Evolutionary conservation across 2,329 filamentous ascomycete genomes (phyloP).

Genomic region (Ascochyta rabiei): DNA sequence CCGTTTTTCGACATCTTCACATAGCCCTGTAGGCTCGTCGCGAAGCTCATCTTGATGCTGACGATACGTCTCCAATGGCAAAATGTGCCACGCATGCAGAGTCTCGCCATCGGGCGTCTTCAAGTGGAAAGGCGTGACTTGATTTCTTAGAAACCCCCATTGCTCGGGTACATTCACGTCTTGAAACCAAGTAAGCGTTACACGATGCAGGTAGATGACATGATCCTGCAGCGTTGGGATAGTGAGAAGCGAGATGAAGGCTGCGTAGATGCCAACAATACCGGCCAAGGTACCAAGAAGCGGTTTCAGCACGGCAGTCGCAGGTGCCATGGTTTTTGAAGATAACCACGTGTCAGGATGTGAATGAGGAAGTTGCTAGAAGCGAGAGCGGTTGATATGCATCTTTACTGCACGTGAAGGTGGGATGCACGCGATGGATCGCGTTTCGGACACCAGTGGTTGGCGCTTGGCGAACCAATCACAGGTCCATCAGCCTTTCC

Average conservation of each 20-base stretch:
- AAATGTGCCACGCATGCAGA: conserved; percentile 58
- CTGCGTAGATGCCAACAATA: conserved; percentile 46
- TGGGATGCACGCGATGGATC: background rate
- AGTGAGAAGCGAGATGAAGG: conserved; percentile 55
- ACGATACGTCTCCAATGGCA: conserved; percentile 55
- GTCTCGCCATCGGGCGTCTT: conserved; percentile 49
- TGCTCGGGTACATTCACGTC: conserved; percentile 56
- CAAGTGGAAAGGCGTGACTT: conserved; percentile 58
- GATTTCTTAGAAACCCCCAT: conserved; percentile 57
- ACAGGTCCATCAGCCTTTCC: background rate
- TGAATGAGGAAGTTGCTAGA: background rate
- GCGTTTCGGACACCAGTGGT: conserved; percentile 8
- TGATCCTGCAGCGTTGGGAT: conserved; percentile 59
- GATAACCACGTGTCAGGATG: background rate
- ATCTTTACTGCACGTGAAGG: background rate
- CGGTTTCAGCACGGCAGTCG: conserved; percentile 25
- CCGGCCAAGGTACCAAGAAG: conserved; percentile 29
- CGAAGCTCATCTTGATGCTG: conserved; percentile 51
- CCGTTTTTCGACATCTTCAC: conserved; percentile 61
- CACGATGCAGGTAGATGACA: conserved; percentile 61
- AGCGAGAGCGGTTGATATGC: background rate
- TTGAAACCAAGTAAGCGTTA: conserved; percentile 62
- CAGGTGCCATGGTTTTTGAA: conserved; percentile 23
- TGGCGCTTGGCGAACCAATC: conserved; percentile 18
- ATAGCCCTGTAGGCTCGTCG: conserved; percentile 54